phyloP scores from a whole-genome alignment of 768 basidiomycete genomes.

The Mrakia blollopis region DNA sequence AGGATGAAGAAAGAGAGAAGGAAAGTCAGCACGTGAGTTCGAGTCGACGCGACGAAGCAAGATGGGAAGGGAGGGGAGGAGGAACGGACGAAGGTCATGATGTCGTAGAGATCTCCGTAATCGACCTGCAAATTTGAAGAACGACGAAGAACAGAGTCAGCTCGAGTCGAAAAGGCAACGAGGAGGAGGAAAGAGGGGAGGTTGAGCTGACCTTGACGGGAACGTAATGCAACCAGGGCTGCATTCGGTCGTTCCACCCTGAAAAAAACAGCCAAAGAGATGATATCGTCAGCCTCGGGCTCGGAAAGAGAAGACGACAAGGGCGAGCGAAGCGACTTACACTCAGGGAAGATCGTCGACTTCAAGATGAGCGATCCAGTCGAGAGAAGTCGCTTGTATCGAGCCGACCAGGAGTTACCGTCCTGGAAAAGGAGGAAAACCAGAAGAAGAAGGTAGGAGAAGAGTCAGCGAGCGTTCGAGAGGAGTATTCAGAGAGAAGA shows the following conservation, averaged over 20 bases:
- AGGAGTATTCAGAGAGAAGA: background rate
- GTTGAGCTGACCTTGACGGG: constrained; percentile 38
- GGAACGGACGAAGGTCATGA: constrained; percentile 30
- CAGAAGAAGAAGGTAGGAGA: background rate
- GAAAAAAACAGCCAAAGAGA: background rate
- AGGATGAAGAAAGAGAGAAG: background rate
- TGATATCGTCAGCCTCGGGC: background rate
- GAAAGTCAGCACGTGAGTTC: background rate
- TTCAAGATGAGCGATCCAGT: constrained; percentile 42
- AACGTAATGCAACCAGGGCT: constrained; percentile 44
- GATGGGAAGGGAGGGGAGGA: background rate
- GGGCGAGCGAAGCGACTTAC: background rate
- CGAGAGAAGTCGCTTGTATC: constrained; percentile 41
- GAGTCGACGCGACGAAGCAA: background rate
- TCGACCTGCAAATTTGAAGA: background rate
- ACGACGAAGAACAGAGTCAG: background rate
- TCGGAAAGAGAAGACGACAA: background rate
- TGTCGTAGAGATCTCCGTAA: constrained; percentile 28
- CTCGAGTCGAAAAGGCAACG: background rate
- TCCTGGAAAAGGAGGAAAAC: constrained; percentile 32
- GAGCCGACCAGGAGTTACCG: constrained; percentile 44
- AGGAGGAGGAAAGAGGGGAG: background rate
- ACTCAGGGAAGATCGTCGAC: constrained; percentile 42
- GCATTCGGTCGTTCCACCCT: constrained; percentile 42
- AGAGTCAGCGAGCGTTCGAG: background rate